Conservation (phyloP, 495 filamentous ascomycete species). For the Collariella sp. region DNA sequence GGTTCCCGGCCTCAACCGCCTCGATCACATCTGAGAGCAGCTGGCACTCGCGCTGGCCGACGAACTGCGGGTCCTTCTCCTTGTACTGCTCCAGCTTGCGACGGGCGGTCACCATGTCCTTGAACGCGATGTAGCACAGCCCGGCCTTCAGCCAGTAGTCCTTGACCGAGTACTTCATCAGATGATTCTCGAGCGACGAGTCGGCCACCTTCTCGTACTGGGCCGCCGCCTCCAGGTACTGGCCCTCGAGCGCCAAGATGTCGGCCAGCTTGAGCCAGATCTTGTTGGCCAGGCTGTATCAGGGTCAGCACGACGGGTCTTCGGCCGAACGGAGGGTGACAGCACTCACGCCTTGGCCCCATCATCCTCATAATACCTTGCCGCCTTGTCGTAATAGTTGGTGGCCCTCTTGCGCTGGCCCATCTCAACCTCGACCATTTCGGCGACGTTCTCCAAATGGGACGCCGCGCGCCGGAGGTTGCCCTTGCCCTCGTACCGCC, state of each 20-base stretch:
- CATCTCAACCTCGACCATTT: constrained; percentile 71
- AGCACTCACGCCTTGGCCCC: constrained; percentile 69
- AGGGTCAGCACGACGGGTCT: constrained; percentile 9
- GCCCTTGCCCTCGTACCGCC: constrained; percentile 71
- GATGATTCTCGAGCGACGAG: constrained; percentile 60
- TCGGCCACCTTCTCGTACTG: constrained; percentile 73
- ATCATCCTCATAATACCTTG: constrained; percentile 78
- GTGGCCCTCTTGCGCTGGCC: constrained; percentile 67
- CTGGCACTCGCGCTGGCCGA: constrained; percentile 66
- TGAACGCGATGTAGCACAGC: constrained; percentile 68
- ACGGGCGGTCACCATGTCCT: constrained; percentile 65
- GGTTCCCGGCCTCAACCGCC: constrained; percentile 62
- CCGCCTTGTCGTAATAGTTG: constrained; percentile 70
- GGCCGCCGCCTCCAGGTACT: constrained; percentile 74
- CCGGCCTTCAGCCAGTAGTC: constrained; percentile 89
- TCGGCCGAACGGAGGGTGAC: background rate
- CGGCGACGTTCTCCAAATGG: constrained; percentile 75
- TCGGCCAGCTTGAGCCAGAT: constrained; percentile 83
- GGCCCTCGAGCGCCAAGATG: constrained; percentile 64
- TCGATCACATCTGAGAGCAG: constrained; percentile 65
- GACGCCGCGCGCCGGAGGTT: constrained; percentile 84
- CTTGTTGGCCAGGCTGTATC: constrained; percentile 71
- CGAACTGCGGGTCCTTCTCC: constrained; percentile 72
- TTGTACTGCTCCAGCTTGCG: constrained; percentile 72
- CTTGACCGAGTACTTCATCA: constrained; percentile 88